Evolutionary conservation across 169 alveolate genomes (phyloP).

Genomic region (Cryptosporidium parvum): DNA sequence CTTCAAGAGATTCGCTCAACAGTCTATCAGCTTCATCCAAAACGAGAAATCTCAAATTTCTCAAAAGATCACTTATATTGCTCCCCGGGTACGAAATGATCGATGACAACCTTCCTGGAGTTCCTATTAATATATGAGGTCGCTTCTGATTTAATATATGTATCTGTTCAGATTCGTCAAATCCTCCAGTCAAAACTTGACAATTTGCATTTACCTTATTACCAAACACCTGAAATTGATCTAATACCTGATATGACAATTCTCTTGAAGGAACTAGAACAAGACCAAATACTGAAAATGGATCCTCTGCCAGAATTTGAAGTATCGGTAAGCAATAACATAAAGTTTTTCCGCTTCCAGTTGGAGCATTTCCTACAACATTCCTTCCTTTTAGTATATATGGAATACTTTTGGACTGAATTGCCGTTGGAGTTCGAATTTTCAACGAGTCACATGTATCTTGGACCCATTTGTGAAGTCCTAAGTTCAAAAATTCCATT

Average conservation of each 20-base stretch:
- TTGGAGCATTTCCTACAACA: constrained; percentile 94
- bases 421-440: constrained; percentile 89
- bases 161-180: constrained; percentile 88
- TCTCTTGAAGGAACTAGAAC: constrained; percentile 98
- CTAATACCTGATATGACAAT: constrained; percentile 95
- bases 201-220: constrained; percentile 88
- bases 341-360: constrained; percentile 99
- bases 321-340: constrained; percentile 96
- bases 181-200: constrained; percentile 93
- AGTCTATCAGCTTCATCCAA: constrained; percentile 98
- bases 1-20: constrained; percentile 87
- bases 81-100: constrained; percentile 81
- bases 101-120: constrained; percentile 95
- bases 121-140: constrained; percentile 96
- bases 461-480: constrained; percentile 61
- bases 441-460: constrained; percentile 74
- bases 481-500: constrained; percentile 31
- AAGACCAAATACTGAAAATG: constrained; percentile 94
- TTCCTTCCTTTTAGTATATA: constrained; percentile 89
- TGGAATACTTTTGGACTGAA: constrained; percentile 92
- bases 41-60: constrained; percentile 90
- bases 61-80: constrained; percentile 81
- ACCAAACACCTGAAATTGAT: constrained; percentile 93
- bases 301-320: constrained; percentile 92
- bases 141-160: constrained; percentile 82